A percentile compares a stretch with the other conserved stretches of the same genome.
phyloP scores from a whole-genome alignment of 805 yeast genomes.

The Pichia deserticola region DNA sequence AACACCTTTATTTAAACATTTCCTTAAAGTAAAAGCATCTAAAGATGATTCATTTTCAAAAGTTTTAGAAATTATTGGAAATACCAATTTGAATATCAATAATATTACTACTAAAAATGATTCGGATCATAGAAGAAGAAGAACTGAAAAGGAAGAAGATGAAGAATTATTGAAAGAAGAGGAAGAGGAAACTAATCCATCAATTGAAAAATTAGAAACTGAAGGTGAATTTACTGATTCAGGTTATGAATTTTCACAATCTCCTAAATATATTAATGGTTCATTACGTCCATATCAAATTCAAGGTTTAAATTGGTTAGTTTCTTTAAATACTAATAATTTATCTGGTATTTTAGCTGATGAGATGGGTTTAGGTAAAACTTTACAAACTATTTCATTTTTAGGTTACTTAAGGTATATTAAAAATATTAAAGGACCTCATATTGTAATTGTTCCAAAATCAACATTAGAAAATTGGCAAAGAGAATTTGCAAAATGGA shows the following conservation, averaged over 20 bases:
- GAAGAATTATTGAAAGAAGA: conserved; percentile 62
- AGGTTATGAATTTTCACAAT: conserved; percentile 42
- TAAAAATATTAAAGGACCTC: conserved; percentile 60
- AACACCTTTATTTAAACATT: conserved; percentile 61
- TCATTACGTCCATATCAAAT: conserved; percentile 64
- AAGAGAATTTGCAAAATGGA: conserved; percentile 71
- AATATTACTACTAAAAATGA: conserved; percentile 7
- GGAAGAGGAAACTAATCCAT: conserved; percentile 18
- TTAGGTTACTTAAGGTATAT: conserved; percentile 64
- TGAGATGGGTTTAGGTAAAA: conserved; percentile 83
- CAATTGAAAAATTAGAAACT: conserved; percentile 10
- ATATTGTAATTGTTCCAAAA: conserved; percentile 69
- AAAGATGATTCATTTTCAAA: conserved; percentile 50
- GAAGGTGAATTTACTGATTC: conserved; percentile 14
- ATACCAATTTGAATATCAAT: conserved; percentile 7
- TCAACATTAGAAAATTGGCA: conserved; percentile 78
- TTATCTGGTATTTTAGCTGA: conserved; percentile 75
- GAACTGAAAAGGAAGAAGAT: conserved; percentile 74
- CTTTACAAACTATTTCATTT: conserved; percentile 71
- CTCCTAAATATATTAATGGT: conserved; percentile 52
- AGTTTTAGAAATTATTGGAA: conserved; percentile 38
- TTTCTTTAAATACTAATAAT: conserved; percentile 58
- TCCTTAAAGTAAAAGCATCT: conserved; percentile 55
- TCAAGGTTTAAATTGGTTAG: conserved; percentile 76
- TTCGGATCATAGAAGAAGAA: conserved; percentile 45